phyloP scores from a whole-genome alignment of 306 rosid species.

The Ochetophila trinervis region DNA sequence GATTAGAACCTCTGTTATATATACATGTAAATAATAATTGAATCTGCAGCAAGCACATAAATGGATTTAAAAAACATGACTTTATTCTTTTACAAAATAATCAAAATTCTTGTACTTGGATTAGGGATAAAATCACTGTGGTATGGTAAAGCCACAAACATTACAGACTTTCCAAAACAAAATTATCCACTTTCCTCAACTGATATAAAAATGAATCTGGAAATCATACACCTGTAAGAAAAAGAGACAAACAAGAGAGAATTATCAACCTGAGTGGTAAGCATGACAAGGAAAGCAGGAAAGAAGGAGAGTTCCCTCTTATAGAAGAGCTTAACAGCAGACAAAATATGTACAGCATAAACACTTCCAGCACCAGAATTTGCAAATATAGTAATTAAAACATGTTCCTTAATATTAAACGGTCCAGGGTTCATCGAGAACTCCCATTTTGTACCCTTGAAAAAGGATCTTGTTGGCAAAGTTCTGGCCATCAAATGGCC shows the following conservation, averaged over 20 bases:
- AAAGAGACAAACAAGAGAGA: slow-evolving; percentile 4
- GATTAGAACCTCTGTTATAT: not conserved
- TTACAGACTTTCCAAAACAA: no score
- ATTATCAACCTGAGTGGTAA: slow-evolving; percentile 80
- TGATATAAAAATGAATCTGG: not conserved
- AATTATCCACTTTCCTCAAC: no score
- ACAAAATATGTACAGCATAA: slow-evolving; percentile 71
- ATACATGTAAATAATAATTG: not conserved
- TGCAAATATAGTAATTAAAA: slow-evolving; percentile 81
- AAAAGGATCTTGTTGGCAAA: slow-evolving; percentile 44
- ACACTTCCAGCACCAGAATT: slow-evolving; percentile 70
- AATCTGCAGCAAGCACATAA: no score
- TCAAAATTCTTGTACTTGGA: no score
- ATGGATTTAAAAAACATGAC: no score
- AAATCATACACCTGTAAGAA: not conserved
- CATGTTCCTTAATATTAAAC: slow-evolving; percentile 83
- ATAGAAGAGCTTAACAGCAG: slow-evolving; percentile 70
- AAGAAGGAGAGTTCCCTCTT: slow-evolving; percentile 49
- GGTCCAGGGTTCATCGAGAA: slow-evolving; percentile 81
- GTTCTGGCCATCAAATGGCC: slow-evolving; percentile 77
- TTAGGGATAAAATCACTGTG: no score
- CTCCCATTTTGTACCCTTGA: slow-evolving; percentile 47
- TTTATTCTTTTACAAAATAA: no score
- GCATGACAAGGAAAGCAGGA: slow-evolving; percentile 69
- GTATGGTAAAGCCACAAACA: no score